phyloP scores from a whole-genome alignment of 2,329 filamentous ascomycete genomes.

The Fusarium lateritium region DNA sequence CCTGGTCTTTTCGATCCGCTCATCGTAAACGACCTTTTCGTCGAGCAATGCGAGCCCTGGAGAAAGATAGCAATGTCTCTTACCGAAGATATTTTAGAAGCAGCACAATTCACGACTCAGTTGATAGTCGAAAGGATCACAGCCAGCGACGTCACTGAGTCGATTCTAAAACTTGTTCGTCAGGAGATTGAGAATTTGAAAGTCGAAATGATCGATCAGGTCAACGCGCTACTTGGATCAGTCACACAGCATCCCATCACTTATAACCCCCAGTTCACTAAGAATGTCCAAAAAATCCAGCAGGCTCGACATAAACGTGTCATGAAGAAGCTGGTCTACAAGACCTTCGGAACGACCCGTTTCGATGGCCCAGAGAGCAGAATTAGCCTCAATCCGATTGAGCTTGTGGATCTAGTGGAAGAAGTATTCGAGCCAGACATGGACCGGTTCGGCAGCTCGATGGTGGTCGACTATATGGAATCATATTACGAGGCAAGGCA shows the following conservation, averaged over 20 bases:
- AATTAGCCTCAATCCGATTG: background rate
- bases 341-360: constrained; percentile 5
- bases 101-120: constrained; percentile 14
- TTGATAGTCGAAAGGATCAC: background rate
- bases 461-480: constrained; percentile 56
- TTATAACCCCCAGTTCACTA: background rate
- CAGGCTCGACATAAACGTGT: constrained; percentile 10
- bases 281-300: constrained; percentile 1
- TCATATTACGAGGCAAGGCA: constrained; percentile 59
- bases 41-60: constrained; percentile 71
- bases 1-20: constrained; percentile 73
- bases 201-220: background rate
- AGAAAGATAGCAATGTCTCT: constrained; percentile 56
- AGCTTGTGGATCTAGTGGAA: background rate
- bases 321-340: constrained; percentile 4
- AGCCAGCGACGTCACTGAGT: background rate
- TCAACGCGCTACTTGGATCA: background rate
- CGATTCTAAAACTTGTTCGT: constrained; percentile 1
- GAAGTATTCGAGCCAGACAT: constrained; percentile 45
- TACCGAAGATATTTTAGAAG: constrained; percentile 31
- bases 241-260: background rate
- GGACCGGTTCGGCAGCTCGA: constrained; percentile 47
- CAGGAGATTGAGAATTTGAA: background rate
- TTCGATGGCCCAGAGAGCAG: constrained; percentile 8
- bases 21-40: constrained; percentile 72